Evolutionary conservation across 73 alveolate species (phyloP).

Genomic region (Stentor coeruleus): DNA sequence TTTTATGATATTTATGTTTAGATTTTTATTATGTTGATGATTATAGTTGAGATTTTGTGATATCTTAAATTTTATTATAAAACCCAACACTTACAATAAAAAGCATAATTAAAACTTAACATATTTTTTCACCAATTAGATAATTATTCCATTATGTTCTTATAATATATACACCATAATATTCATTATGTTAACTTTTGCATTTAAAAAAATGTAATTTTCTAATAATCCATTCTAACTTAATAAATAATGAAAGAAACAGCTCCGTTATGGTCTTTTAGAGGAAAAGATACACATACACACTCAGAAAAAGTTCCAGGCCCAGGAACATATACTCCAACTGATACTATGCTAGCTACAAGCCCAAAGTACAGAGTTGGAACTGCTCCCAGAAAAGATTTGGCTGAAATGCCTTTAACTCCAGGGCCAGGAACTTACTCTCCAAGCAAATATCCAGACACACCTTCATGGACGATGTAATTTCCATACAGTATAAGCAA

Average conservation of each 20-base stretch:
- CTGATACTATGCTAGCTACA: background rate
- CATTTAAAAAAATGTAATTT: background rate
- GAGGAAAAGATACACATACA: background rate
- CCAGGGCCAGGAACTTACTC: background rate
- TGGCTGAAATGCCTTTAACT: background rate
- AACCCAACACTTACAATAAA: too few relatives aligned
- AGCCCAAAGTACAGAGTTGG: background rate
- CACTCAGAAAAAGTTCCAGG: background rate
- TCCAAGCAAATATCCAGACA: background rate
- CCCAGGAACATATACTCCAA: constrained; percentile 5
- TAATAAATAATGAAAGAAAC: background rate
- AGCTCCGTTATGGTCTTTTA: background rate
- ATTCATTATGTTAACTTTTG: too few relatives aligned
- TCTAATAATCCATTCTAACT: background rate
- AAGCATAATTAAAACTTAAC: too few relatives aligned
- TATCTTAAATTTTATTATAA: too few relatives aligned
- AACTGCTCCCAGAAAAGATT: background rate
- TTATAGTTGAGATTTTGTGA: too few relatives aligned
- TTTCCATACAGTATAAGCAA: background rate
- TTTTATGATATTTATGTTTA: too few relatives aligned
- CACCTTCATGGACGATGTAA: background rate
- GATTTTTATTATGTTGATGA: too few relatives aligned
- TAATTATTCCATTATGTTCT: too few relatives aligned
- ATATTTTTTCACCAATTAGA: too few relatives aligned
- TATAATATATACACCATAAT: too few relatives aligned